Percentiles rank a stretch among this genome's conserved stretches.
Evolutionary conservation across 129 eudicot genomes (phyloP).

Genomic region (Logfia minima): DNA sequence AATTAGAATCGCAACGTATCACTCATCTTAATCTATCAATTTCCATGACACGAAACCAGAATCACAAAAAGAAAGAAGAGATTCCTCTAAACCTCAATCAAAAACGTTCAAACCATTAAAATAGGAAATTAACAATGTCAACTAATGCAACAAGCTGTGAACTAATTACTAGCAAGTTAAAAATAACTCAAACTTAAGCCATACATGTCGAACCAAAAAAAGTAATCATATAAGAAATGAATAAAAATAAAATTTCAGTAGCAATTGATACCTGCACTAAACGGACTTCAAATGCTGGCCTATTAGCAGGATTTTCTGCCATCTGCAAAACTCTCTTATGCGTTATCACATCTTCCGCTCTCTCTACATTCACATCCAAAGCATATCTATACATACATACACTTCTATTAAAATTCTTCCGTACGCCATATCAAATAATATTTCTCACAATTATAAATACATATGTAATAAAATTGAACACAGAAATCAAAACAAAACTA

Average conservation of each 20-base stretch:
- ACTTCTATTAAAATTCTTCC: background rate
- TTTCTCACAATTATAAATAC: background rate
- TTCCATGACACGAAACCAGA: conserved; percentile 8
- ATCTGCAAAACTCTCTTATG: conserved; percentile 62
- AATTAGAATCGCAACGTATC: background rate
- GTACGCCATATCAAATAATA: background rate
- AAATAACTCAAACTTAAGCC: no score
- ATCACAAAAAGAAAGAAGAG: background rate
- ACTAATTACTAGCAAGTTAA: background rate
- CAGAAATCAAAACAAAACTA: background rate
- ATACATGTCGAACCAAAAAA: background rate
- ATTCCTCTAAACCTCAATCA: background rate
- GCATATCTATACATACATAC: conserved; percentile 54
- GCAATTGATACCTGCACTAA: conserved; percentile 55
- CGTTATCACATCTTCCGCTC: conserved; percentile 82
- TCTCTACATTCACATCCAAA: conserved; percentile 75
- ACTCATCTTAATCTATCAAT: conserved; percentile 6
- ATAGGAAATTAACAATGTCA: background rate
- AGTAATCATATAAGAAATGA: background rate
- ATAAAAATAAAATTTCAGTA: background rate
- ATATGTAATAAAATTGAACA: background rate
- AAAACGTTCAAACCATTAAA: background rate
- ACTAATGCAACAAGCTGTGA: background rate
- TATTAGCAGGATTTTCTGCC: conserved; percentile 59
- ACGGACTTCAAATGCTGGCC: conserved; percentile 68